Evolutionary conservation across 176 grass and related monocot genomes (phyloP).

Genomic region (Ampelocalamus luodianensis): DNA sequence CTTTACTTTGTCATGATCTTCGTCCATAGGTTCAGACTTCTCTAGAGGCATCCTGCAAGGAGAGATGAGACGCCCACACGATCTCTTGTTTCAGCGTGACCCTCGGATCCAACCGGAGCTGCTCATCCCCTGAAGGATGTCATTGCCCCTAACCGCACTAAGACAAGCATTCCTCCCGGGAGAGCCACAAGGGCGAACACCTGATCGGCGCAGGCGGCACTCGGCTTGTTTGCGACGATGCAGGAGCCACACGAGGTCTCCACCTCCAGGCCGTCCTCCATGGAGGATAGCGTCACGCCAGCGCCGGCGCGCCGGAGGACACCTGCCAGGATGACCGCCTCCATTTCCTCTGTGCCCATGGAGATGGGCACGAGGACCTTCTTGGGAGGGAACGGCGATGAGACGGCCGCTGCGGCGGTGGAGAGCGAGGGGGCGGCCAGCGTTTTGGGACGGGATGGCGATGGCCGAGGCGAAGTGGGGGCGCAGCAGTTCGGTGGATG

Average conservation of each 20-base stretch:
- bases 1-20: slow-evolving; percentile 44
- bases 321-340: slow-evolving; percentile 67
- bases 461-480: background rate
- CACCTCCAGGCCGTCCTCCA: slow-evolving; percentile 67
- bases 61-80: slow-evolving; percentile 93
- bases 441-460: background rate
- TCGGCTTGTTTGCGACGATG: slow-evolving; percentile 69
- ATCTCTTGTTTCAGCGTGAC: slow-evolving; percentile 93
- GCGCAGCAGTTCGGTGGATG: background rate
- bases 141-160: no score
- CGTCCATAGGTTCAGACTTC: slow-evolving; percentile 72
- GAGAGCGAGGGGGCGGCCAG: slow-evolving; percentile 9
- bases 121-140: slow-evolving; percentile 78
- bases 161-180: no score
- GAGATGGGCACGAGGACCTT: slow-evolving; percentile 87
- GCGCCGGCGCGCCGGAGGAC: slow-evolving; percentile 83
- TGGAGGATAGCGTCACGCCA: slow-evolving; percentile 72
- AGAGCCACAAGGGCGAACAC: slow-evolving; percentile 89
- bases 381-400: slow-evolving; percentile 27
- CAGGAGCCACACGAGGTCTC: slow-evolving; percentile 66
- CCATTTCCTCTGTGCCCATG: slow-evolving; percentile 94
- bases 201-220: slow-evolving; percentile 66
- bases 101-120: slow-evolving; percentile 69
- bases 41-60: slow-evolving; percentile 93
- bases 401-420: background rate